phyloP scores from a whole-genome alignment of 768 basidiomycete genomes.

The Naematelia encephala region DNA sequence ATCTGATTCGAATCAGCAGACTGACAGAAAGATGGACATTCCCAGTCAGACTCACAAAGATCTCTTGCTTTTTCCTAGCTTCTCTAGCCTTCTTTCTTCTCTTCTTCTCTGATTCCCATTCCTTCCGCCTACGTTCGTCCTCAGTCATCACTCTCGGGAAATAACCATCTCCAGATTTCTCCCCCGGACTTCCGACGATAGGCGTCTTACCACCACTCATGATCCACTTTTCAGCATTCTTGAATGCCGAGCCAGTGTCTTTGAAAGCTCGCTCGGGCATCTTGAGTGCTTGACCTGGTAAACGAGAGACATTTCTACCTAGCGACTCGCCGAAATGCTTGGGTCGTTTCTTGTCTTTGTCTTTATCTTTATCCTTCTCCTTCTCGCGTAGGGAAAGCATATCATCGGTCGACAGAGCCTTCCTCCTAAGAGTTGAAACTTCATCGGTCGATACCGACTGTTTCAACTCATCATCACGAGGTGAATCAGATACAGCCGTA shows the following conservation, averaged over 20 bases:
- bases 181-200: constrained; percentile 37
- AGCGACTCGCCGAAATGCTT: constrained; percentile 26
- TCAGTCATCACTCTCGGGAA: constrained; percentile 43
- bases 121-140: constrained; percentile 47
- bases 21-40: background rate
- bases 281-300: constrained; percentile 30
- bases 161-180: constrained; percentile 43
- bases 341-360: constrained; percentile 15
- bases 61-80: constrained; percentile 67
- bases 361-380: background rate
- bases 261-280: constrained; percentile 29
- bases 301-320: constrained; percentile 5
- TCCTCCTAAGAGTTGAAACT: constrained; percentile 13
- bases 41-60: constrained; percentile 67
- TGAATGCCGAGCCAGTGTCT: constrained; percentile 26
- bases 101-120: constrained; percentile 54
- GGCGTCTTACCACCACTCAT: constrained; percentile 38
- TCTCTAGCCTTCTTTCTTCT: constrained; percentile 54
- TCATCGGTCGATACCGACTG: constrained; percentile 6
- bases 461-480: constrained; percentile 8
- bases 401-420: constrained; percentile 29
- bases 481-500: constrained; percentile 33
- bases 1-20: constrained; percentile 57
- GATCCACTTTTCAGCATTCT: constrained; percentile 45
- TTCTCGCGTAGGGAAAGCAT: constrained; percentile 16